Conservation (phyloP, 768 basidiomycete genomes). For the Neoboletus subvelutipes region DNA sequence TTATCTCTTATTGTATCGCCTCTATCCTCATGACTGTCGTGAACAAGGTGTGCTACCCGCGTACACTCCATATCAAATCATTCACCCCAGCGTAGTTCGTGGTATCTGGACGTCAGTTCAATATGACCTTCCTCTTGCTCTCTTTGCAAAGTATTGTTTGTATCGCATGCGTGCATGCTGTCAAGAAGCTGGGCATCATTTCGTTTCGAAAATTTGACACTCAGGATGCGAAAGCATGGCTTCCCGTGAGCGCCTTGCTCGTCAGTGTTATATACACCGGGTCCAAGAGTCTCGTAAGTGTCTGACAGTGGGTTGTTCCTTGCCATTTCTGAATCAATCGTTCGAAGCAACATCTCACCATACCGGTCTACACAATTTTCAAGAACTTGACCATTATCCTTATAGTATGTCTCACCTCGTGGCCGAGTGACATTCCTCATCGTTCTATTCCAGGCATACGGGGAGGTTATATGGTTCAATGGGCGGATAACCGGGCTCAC, state of each 20-base stretch:
- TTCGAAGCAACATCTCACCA: constrained; percentile 88
- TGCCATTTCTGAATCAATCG: not conserved
- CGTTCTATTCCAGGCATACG: constrained; percentile 69
- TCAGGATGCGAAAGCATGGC: constrained; percentile 88
- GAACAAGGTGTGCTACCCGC: constrained; percentile 69
- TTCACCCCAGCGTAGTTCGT: constrained; percentile 62
- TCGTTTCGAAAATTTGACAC: constrained; percentile 81
- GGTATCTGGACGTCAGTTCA: constrained; percentile 89
- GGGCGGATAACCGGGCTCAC: constrained; percentile 86
- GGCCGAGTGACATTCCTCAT: not conserved
- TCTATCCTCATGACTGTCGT: constrained; percentile 97
- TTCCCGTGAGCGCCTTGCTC: constrained; percentile 89
- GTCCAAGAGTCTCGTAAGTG: constrained; percentile 91
- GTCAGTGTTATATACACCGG: constrained; percentile 98
- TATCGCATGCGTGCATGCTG: constrained; percentile 66
- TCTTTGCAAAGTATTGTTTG: constrained; percentile 91
- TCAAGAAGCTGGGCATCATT: constrained; percentile 77
- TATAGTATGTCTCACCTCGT: constrained; percentile 58
- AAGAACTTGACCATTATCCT: constrained; percentile 99
- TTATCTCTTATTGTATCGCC: constrained; percentile 86
- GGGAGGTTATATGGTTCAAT: constrained; percentile 96
- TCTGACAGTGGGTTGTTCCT: not conserved
- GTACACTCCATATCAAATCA: not conserved
- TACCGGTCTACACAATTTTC: constrained; percentile 99
- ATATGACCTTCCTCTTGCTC: constrained; percentile 95